phyloP scores from a whole-genome alignment of 495 filamentous ascomycete species.

The Aspergillus heteromorphus region DNA sequence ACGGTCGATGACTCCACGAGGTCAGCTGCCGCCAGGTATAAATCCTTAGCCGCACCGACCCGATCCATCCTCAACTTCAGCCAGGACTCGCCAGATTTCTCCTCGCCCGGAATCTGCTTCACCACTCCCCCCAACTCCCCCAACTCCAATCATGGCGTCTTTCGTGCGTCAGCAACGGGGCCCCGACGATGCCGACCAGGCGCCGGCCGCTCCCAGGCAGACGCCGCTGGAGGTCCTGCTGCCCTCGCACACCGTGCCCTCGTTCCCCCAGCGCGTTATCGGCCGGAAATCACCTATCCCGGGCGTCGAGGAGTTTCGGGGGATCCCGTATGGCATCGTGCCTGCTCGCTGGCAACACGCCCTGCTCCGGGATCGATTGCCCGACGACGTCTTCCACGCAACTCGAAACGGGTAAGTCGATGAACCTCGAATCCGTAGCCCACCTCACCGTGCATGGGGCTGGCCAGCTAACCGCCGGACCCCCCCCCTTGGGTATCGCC shows the following conservation, averaged over 20 bases:
- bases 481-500: too few species aligned
- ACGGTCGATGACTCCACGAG: neutral
- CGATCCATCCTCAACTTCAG: neutral
- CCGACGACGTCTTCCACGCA: neutral
- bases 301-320: conserved; percentile 3
- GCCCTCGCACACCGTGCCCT: neutral
- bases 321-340: conserved; percentile 4
- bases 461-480: too few species aligned
- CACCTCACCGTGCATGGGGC: too few species aligned
- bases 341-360: conserved; percentile 1
- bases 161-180: neutral
- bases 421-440: neutral
- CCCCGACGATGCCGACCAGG: neutral
- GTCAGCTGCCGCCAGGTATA: neutral
- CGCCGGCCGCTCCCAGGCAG: too few species aligned
- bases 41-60: neutral
- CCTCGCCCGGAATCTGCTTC: too few species aligned
- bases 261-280: neutral
- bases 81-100: too few species aligned
- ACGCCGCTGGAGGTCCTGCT: neutral
- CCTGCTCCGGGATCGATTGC: conserved; percentile 2
- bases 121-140: neutral
- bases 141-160: neutral
- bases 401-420: neutral
- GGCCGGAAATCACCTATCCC: neutral